Percentiles rank a stretch among this genome's conserved stretches.
phyloP scores from a whole-genome alignment of 2,329 filamentous ascomycete species.

The Fusarium virguliforme region DNA sequence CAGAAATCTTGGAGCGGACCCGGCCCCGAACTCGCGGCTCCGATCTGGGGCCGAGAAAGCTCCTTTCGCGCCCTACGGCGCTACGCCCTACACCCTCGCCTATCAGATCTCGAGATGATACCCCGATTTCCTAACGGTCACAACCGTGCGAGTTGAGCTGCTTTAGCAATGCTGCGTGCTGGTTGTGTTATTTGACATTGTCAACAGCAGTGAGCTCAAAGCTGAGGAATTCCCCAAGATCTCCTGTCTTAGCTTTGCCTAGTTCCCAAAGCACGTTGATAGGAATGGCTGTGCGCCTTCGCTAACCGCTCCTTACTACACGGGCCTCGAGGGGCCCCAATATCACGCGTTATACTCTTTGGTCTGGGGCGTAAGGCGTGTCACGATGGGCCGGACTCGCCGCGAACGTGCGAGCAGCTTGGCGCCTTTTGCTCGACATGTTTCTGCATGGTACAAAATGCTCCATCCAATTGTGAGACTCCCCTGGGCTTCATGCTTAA shows the following conservation, averaged over 20 bases:
- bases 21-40: not conserved
- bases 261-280: not conserved
- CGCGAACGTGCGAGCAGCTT: not conserved
- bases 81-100: slow-evolving; percentile 5
- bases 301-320: not conserved
- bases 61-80: slow-evolving; percentile 17
- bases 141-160: not conserved
- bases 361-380: not conserved
- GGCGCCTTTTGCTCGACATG: not conserved
- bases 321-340: not conserved
- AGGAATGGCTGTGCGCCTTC: too few relatives aligned
- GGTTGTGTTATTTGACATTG: not conserved
- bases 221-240: too few relatives aligned
- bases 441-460: not conserved
- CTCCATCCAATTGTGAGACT: not conserved
- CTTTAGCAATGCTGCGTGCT: not conserved
- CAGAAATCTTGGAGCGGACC: not conserved
- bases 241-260: too few relatives aligned
- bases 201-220: not conserved
- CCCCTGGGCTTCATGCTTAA: not conserved
- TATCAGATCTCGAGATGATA: not conserved
- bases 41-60: slow-evolving; percentile 9
- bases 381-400: not conserved
- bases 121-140: too few relatives aligned
- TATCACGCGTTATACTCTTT: slow-evolving; percentile 3